Base-by-base conservation (phyloP, 2,329 filamentous ascomycete genomes). In the Elsinoe necatrix region DNA sequence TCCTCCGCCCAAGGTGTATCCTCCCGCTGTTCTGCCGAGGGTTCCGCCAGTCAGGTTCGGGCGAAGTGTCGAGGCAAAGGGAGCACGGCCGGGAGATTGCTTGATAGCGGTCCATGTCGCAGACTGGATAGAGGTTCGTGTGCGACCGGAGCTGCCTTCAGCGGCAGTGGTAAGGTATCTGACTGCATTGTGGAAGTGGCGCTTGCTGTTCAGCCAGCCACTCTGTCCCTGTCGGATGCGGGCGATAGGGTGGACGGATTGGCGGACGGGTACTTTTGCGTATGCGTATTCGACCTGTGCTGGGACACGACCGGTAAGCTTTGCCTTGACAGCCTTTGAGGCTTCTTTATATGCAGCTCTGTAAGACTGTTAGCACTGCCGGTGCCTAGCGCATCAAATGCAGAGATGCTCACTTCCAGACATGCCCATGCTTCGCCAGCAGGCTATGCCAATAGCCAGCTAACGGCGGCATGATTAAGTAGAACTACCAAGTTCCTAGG, bases 31-130 rank as follows among this genome's bases (percentile, higher is more conserved):
- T 57, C 92, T 83, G 31, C 88, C 85, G 43, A 96, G 75, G 21
- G 89, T 84, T 41, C 92, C 91, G 48, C 90, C 92, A 0, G 91
- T 96, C 61, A 97, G 75, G 67, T 95, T 97, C 1, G 93, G 93
- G 34, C 93, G 86, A 34, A 98, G 81, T 1, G 91, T 86, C 52
- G 84, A 89, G 3, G 90, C 87, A 69, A 97, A 97, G 0, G 92
- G 92, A 27, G 90, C 84, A 52, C 87, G 83, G 25, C 84, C 83
- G 14, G 88, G 83, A 58, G 87, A 80, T 60, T 83, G 80, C 29
- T 76, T 78, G 57, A 86, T 74, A 18, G 78, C 77, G 16, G 74
- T 71, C 21, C 76, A 77, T 56, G 83, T 76, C 3, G 75, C 74
- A 23, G 83, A 84, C 57, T 75, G 21, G 29, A 56, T 20, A 8